Conservation (phyloP, 441 rosid genomes). For the Adansonia rubrostipa region DNA sequence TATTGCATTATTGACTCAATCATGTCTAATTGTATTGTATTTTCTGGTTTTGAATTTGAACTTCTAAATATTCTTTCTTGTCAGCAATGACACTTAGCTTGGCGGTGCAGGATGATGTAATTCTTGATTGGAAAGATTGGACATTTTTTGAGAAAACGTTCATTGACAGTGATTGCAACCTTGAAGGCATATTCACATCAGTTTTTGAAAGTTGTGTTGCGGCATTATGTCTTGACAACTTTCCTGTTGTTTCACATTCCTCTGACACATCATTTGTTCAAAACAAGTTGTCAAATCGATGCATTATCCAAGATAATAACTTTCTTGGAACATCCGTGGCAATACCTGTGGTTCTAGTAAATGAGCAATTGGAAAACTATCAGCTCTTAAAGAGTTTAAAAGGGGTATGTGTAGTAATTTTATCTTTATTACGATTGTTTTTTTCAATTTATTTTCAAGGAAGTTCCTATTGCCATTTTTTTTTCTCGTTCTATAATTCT, state of each 20-base stretch:
- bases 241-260: slow-evolving; percentile 33
- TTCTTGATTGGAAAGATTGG: slow-evolving; percentile 85
- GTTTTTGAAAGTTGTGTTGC: slow-evolving; percentile 37
- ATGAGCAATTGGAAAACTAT: slow-evolving; percentile 36
- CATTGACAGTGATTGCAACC: slow-evolving; percentile 22
- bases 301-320: slow-evolving; percentile 37
- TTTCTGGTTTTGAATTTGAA: slow-evolving; percentile 2
- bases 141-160: slow-evolving; percentile 48
- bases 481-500: not conserved
- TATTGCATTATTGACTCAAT: slow-evolving; percentile 31
- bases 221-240: slow-evolving; percentile 48
- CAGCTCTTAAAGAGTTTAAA: slow-evolving; percentile 37
- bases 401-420: slow-evolving; percentile 37
- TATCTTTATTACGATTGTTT: slow-evolving; percentile 12
- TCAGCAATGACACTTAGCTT: not conserved
- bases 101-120: slow-evolving; percentile 49
- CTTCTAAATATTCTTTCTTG: slow-evolving; percentile 15
- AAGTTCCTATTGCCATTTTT: not conserved
- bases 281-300: slow-evolving; percentile 35
- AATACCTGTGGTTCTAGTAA: slow-evolving; percentile 36
- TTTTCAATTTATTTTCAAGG: slow-evolving; percentile 12
- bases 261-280: slow-evolving; percentile 33
- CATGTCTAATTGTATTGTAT: not conserved
- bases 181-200: slow-evolving; percentile 40
- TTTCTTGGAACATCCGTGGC: slow-evolving; percentile 36